Evolutionary conservation across 306 rosid species (phyloP).

Genomic region (Elaeagnus macrophylla): DNA sequence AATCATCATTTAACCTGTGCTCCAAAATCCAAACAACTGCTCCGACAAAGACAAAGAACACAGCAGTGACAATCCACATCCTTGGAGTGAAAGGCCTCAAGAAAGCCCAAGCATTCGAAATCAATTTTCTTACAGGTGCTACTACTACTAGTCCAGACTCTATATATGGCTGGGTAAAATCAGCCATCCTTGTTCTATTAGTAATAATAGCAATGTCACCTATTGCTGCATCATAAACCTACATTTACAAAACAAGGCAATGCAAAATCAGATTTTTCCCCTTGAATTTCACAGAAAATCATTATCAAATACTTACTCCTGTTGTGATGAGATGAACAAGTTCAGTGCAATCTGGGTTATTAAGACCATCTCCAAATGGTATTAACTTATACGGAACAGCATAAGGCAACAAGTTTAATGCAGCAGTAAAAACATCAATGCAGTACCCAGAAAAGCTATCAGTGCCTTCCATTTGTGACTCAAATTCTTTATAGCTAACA

Average conservation of each 20-base stretch:
- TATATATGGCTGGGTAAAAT: conserved; percentile 84
- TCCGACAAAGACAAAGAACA: conserved; percentile 64
- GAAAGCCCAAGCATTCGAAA: conserved; percentile 79
- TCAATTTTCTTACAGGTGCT: conserved; percentile 45
- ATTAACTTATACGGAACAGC: conserved; percentile 65
- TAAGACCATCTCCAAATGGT: conserved; percentile 54
- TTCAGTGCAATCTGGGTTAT: conserved; percentile 50
- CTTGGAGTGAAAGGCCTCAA: conserved; percentile 57
- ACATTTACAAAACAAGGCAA: conserved; percentile 20
- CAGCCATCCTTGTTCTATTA: conserved; percentile 70
- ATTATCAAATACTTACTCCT: conserved; percentile 52
- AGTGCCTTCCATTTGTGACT: conserved; percentile 35
- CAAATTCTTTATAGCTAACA: conserved; percentile 56
- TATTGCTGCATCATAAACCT: conserved; percentile 76
- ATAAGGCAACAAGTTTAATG: conserved; percentile 67
- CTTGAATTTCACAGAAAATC: conserved; percentile 2
- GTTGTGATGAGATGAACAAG: conserved; percentile 54
- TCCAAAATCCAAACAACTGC: conserved; percentile 89
- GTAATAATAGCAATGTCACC: conserved; percentile 90
- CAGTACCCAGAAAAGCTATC: conserved; percentile 73
- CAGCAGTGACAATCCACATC: conserved; percentile 78
- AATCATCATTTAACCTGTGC: conserved; percentile 81
- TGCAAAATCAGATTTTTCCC: conserved; percentile 11
- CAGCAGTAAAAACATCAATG: conserved; percentile 81
- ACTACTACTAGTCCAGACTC: conserved; percentile 94